Percentiles rank a stretch among this genome's conserved stretches.
phyloP scores from a whole-genome alignment of 2,329 filamentous ascomycete genomes.

The Alternaria sp. region DNA sequence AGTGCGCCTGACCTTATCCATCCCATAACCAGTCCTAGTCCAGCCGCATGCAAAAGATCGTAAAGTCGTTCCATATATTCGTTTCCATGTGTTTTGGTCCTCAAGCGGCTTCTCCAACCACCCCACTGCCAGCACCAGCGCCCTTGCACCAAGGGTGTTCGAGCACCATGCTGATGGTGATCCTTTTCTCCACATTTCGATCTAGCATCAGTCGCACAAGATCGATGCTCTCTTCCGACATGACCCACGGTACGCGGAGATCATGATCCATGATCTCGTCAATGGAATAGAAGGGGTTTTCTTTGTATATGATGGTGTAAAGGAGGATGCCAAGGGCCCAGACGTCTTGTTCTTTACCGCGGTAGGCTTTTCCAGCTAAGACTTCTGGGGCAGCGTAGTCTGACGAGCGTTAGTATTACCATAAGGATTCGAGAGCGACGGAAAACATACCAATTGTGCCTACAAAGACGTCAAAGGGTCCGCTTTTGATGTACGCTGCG shows the following conservation, averaged over 20 bases:
- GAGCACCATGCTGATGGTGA: conserved; percentile 86
- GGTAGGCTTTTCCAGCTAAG: conserved; percentile 86
- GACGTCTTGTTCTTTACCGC: conserved; percentile 96
- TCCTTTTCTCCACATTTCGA: conserved; percentile 80
- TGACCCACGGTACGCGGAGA: conserved; percentile 83
- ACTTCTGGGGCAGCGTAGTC: conserved; percentile 99
- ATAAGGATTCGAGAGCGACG: not conserved
- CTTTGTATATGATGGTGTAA: conserved; percentile 99
- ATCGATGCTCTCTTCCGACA: conserved; percentile 92
- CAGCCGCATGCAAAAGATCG: conserved; percentile 2
- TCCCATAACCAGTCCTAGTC: not conserved
- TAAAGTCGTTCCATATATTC: conserved; percentile 8
- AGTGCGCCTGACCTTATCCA: not conserved
- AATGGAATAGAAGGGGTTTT: conserved; percentile 98
- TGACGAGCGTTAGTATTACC: conserved; percentile 49
- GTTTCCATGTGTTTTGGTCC: not conserved
- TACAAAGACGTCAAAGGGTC: conserved; percentile 98
- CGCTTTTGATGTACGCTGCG: conserved; percentile 97
- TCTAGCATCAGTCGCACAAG: conserved; percentile 91
- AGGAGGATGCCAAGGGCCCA: conserved; percentile 97
- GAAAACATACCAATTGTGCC: conserved; percentile 85
- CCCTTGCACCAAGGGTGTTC: conserved; percentile 80
- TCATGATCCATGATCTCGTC: conserved; percentile 99
- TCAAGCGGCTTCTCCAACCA: not conserved
- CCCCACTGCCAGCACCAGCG: conserved; percentile 1